Conservation (phyloP, 345 rosid species). For the Populus ilicifolia region DNA sequence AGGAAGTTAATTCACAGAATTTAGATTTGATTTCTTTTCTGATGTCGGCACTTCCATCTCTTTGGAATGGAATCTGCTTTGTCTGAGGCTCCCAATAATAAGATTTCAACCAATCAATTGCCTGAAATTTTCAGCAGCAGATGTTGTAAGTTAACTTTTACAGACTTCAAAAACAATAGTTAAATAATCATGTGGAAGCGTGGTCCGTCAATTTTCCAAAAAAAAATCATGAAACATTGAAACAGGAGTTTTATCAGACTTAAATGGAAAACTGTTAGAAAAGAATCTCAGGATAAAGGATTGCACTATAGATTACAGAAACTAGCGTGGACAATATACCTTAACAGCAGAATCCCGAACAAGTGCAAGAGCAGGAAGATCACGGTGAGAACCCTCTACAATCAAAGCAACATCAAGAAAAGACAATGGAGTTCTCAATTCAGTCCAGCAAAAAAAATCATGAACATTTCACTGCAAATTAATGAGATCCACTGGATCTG, state of each 20-base stretch:
- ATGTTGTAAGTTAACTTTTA: not conserved
- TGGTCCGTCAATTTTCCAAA: not conserved
- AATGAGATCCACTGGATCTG: not conserved
- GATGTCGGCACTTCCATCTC: conserved; percentile 43
- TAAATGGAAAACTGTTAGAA: not conserved
- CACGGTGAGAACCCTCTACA: conserved; percentile 88
- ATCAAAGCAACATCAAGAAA: conserved; percentile 11
- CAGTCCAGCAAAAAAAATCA: not conserved
- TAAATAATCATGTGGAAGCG: not conserved
- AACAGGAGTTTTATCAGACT: not conserved
- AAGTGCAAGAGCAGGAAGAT: conserved; percentile 70
- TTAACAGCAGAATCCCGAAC: conserved; percentile 67
- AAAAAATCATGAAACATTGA: not conserved
- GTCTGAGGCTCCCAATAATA: conserved; percentile 84
- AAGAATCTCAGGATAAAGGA: not conserved
- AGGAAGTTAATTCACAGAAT: conserved; percentile 51
- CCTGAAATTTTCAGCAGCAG: conserved; percentile 41
- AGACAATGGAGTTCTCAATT: conserved; percentile 1
- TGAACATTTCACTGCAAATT: not conserved
- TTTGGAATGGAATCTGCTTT: conserved; percentile 49
- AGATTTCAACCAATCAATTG: conserved; percentile 76
- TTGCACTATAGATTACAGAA: not conserved
- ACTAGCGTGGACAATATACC: conserved; percentile 31
- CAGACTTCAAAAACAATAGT: not conserved
- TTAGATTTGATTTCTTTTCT: conserved; percentile 62